These are phyloP conservation scores for Rhodotorula toruloides DNA, from an alignment of 768 basidiomycete species.

Conservation along the genomic window DNA sequence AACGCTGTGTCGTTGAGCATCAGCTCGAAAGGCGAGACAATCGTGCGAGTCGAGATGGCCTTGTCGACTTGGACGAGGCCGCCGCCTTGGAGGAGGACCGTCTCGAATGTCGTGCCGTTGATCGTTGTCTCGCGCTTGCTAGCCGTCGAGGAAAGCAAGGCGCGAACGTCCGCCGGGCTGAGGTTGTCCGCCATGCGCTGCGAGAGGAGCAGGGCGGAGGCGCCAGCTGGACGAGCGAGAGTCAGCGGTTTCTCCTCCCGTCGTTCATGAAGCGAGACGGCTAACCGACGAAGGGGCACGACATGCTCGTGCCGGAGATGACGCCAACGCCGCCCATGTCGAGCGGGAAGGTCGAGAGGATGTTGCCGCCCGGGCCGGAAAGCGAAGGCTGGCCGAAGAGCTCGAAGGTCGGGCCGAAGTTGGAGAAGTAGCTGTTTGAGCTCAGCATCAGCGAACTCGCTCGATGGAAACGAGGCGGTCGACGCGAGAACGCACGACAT, in stretches of 20 bases:
- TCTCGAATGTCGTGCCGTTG: background rate
- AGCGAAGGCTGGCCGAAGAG: slow-evolving; percentile 46
- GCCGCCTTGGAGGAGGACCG: slow-evolving; percentile 18
- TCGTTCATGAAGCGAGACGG: background rate
- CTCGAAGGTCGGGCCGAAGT: slow-evolving; percentile 61
- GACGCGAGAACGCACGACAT: slow-evolving; percentile 7
- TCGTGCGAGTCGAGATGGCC: slow-evolving; percentile 53
- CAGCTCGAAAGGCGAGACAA: slow-evolving; percentile 58
- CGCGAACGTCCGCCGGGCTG: slow-evolving; percentile 35
- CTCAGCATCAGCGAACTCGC: background rate
- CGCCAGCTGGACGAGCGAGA: slow-evolving; percentile 43
- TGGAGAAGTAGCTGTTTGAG: slow-evolving; percentile 44
- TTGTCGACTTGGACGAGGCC: slow-evolving; percentile 56
- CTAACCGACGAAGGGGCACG: slow-evolving; percentile 23
- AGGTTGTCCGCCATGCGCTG: slow-evolving; percentile 39
- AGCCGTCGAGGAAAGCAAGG: slow-evolving; percentile 41
- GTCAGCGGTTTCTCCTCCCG: background rate
- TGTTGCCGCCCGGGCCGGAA: slow-evolving; percentile 38
- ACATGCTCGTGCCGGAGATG: slow-evolving; percentile 34
- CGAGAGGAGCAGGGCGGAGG: slow-evolving; percentile 46
- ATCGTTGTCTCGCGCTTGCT: background rate
- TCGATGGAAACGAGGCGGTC: too few species aligned
- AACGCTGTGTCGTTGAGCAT: slow-evolving; percentile 62
- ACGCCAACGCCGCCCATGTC: slow-evolving; percentile 31
- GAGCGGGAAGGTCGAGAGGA: slow-evolving; percentile 37